A percentile compares a stretch with the other conserved stretches of the same genome.
phyloP scores from a whole-genome alignment of 371 early-diverging fungal genomes.

The Mucor irregularis region DNA sequence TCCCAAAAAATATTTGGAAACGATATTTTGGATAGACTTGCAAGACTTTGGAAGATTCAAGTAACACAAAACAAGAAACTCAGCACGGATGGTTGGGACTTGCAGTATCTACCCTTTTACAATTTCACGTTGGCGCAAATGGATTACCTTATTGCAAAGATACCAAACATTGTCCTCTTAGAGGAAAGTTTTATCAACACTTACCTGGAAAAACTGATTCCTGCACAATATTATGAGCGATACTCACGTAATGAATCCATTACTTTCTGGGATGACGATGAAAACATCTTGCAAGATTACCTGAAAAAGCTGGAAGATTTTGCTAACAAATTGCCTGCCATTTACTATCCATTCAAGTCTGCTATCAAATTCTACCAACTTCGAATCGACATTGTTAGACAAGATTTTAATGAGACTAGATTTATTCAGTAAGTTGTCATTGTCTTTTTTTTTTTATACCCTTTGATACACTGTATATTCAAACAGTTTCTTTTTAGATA shows the following conservation, averaged over 20 bases:
- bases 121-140: constrained; percentile 25
- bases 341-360: constrained; percentile 21
- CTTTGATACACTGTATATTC: not conserved
- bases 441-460: not conserved
- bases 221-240: constrained; percentile 5
- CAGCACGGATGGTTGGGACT: not conserved
- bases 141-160: constrained; percentile 3
- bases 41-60: constrained; percentile 4
- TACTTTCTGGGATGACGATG: constrained; percentile 32
- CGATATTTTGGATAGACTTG: constrained; percentile 5
- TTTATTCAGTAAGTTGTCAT: constrained; percentile 33
- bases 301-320: constrained; percentile 19
- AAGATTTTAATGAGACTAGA: constrained; percentile 16
- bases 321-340: constrained; percentile 17
- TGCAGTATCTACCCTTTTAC: not conserved
- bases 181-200: constrained; percentile 7
- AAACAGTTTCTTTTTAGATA: not conserved
- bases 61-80: not conserved
- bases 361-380: constrained; percentile 22
- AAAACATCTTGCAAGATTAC: constrained; percentile 14
- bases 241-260: not conserved
- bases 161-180: constrained; percentile 16
- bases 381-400: constrained; percentile 23
- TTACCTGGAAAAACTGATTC: constrained; percentile 27
- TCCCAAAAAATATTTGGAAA: constrained; percentile 11